Base-by-base conservation (phyloP, 2,329 filamentous ascomycete species). In the Clarireedia sp. region DNA sequence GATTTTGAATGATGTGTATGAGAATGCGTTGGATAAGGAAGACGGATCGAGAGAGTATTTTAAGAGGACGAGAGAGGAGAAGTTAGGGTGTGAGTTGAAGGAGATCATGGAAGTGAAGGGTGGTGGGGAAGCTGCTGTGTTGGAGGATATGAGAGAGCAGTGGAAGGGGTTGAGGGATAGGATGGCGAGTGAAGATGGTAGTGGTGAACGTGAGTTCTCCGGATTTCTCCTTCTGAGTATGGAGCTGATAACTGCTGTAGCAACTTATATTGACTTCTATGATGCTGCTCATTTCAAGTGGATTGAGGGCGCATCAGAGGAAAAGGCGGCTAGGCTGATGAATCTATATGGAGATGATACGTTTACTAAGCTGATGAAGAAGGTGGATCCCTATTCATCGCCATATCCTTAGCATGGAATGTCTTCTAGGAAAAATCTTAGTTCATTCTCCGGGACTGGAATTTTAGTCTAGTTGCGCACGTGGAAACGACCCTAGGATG, bases 321-420 rank as follows among this genome's bases (percentile, higher is more conserved):
- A 59, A 44, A 63, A 63, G 41, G 17, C 41, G 3, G 48, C 40
- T 26, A 62, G 47, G 26, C 26, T 63, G 1, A 52, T 59, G 48
- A 45, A 21, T 26, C 50, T 63, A 26, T 63, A 60, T 21, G 59
- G 52, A 26, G 61, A 63, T 44, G 61, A 63, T 23, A 63, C 59
- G 3, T 62, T 62, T 37, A 51, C 33, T n/a, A 62, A 61, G 51
- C n/a, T 62, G 43, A 59, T 61, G 59, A 61, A 60, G 19, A 62
- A 63, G 44, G 59, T 61, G 5, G 50, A 57, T 6, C 29, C 41
- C 16, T 53, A 41, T 40, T 52, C 50, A 33, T 33, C 29, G 29
- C 29, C 29, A 33, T 33, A 33, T 33, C 29, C 29, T 33, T 33
- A 33, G 29, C 12, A 33, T 33, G 29, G 12, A 12, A 33, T 33